A percentile compares a stretch with the other conserved stretches of the same genome.
These are phyloP conservation scores for Rubus idaeus DNA, from an alignment of 306 rosid species.

Conservation along the genomic window DNA sequence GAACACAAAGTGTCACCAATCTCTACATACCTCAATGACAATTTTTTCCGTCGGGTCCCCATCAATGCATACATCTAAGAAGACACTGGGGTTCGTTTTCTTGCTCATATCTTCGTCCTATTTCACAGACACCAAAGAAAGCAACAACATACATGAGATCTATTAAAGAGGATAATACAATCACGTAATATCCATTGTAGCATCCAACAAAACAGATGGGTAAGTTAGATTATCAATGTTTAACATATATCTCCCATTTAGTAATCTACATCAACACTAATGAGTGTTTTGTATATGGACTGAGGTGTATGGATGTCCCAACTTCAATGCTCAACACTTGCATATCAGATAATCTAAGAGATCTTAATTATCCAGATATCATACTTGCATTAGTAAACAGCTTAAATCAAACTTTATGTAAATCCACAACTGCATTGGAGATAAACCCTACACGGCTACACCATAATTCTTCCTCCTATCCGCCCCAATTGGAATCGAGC, in stretches of 20 bases:
- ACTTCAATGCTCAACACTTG: not conserved
- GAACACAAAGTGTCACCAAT: slow-evolving; percentile 1
- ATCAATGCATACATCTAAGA: slow-evolving; percentile 71
- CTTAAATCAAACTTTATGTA: not conserved
- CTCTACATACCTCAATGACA: slow-evolving; percentile 62
- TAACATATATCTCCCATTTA: not conserved
- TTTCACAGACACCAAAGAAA: slow-evolving; percentile 13
- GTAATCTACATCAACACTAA: not conserved
- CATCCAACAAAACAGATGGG: too few relatives aligned
- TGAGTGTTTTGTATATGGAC: not conserved
- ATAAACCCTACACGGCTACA: slow-evolving; percentile 36
- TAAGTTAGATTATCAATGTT: too few relatives aligned
- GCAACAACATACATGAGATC: too few relatives aligned
- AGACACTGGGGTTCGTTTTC: slow-evolving; percentile 72
- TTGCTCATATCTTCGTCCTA: slow-evolving; percentile 51
- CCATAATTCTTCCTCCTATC: slow-evolving; percentile 23
- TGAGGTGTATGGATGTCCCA: not conserved
- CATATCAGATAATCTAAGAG: not conserved
- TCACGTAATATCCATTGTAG: too few relatives aligned
- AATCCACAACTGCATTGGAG: not conserved
- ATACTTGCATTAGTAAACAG: not conserved
- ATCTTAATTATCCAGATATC: not conserved
- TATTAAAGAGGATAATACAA: too few relatives aligned
- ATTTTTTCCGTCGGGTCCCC: slow-evolving; percentile 66
- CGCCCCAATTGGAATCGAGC: not conserved